Evolutionary conservation across 768 basidiomycete species (phyloP).

Genomic region (Austroboletus eburneus): DNA sequence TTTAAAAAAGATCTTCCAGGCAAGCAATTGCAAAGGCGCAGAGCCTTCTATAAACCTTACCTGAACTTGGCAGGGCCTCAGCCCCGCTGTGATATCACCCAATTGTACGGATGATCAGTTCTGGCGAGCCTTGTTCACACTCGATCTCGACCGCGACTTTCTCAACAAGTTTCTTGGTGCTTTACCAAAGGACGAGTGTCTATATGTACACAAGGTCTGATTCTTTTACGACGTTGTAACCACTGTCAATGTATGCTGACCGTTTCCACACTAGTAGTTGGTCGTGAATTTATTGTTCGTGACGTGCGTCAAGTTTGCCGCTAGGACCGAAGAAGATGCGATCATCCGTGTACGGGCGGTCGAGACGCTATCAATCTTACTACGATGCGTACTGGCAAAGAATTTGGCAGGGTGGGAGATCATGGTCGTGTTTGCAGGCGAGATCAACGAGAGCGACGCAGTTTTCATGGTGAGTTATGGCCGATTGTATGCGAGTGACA

Average conservation of each 20-base stretch:
- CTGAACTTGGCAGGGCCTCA: conserved; percentile 33
- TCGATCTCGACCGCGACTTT: conserved; percentile 49
- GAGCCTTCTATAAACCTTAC: background rate
- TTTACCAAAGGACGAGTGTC: conserved; percentile 46
- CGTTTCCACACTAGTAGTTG: conserved; percentile 39
- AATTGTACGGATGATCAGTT: conserved; percentile 43
- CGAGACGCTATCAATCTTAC: conserved; percentile 45
- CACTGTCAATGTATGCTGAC: conserved; percentile 6
- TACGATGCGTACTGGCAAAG: conserved; percentile 51
- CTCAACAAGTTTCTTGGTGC: conserved; percentile 38
- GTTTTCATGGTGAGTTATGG: conserved; percentile 46
- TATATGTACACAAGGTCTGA: conserved; percentile 49
- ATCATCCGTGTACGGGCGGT: conserved; percentile 38
- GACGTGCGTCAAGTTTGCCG: conserved; percentile 41
- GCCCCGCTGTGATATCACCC: conserved; percentile 42
- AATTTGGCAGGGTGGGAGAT: conserved; percentile 65
- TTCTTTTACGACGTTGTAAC: background rate
- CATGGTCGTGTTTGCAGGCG: conserved; percentile 66
- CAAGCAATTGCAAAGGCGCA: conserved; percentile 2
- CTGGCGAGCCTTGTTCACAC: conserved; percentile 49
- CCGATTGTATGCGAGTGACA: background rate
- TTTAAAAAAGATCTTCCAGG: conserved; percentile 49
- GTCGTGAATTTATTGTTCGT: conserved; percentile 45
- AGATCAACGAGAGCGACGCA: conserved; percentile 51
- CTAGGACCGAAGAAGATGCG: conserved; percentile 23